Base-by-base conservation (phyloP, 2,329 filamentous ascomycete species). In the Cryphonectria nitschkei region DNA sequence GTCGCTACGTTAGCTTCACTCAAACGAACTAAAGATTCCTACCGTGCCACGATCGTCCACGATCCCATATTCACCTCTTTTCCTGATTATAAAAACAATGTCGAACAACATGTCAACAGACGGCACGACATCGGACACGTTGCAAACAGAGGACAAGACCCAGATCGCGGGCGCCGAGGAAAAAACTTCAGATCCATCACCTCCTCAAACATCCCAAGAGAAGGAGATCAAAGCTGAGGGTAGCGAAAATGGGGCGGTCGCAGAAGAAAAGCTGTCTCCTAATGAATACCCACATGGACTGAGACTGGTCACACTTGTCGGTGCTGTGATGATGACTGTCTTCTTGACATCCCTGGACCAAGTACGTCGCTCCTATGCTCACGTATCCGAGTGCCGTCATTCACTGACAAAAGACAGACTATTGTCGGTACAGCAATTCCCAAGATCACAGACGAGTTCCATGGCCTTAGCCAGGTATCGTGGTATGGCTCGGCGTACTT, bases 401-500 rank as follows among this genome's bases (percentile, higher is more conserved):
- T 32, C 13, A 58, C 22, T 61, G 19, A 61, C 58, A 60, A 19
- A 22, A n/a, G n/a, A 65, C 58, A 69, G 68, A 69, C 32, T 32
- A 70, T 70, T 7, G 60, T 70, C 19, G n/a, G 63, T n/a, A 71
- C 67, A 14, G 70, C 70, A 0, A 69, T 69, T 5, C 70, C 70
- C 14, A 69, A 41, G 32, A 71, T 71, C 32, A 68, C 70, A 11
- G 54, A 32, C 62, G 70, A 71, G 41, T 71, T 71, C 41, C 39
- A 62, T 22, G 64, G 67, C 2, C 61, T 71, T 3, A 67, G 50
- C 29, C 58, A 71, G 11, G 62, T 64, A 1, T 67, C 60, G 26
- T 71, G 70, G 70, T 71, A 71, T 11, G 69, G 69, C 22, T 71
- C 43, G 32, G 69, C 60, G 9, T 68, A 68, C 29, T 43, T 71